Evolutionary conservation across 257 asterid genomes (phyloP).

Genomic region (Solanum paucissectum): DNA sequence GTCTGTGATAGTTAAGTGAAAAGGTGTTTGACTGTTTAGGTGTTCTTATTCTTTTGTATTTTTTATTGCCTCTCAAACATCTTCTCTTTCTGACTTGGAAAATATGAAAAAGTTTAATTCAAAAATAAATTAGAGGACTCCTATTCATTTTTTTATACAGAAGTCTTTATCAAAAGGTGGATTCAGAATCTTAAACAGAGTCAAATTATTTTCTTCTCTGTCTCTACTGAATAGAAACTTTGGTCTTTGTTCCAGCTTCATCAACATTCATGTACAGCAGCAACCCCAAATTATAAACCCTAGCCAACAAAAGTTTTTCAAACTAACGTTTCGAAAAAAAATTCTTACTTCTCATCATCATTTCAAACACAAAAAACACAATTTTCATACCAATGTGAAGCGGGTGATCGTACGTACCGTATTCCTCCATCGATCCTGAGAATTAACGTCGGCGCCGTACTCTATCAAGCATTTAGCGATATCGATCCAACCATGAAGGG

Average conservation of each 20-base stretch:
- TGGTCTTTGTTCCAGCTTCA: too few species aligned
- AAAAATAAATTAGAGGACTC: neutral
- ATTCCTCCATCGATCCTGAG: slow-evolving; percentile 78
- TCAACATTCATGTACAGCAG: neutral
- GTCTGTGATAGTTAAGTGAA: neutral
- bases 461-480: slow-evolving; percentile 50
- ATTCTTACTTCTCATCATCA: neutral
- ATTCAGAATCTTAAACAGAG: neutral
- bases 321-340: neutral
- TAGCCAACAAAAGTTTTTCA: neutral
- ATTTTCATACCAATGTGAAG: neutral
- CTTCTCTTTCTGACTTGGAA: neutral
- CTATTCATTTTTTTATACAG: neutral
- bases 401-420: slow-evolving; percentile 28
- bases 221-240: neutral
- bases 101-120: neutral
- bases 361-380: neutral
- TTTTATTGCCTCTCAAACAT: neutral
- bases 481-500: slow-evolving; percentile 67
- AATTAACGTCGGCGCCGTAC: slow-evolving; percentile 56
- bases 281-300: neutral
- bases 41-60: neutral
- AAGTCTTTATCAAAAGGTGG: neutral
- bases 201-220: neutral
- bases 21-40: neutral